Evolutionary conservation across 441 rosid genomes (phyloP), one percentile per base, ranked within the genome.

Genomic region (Euphorbia celastroides): DNA sequence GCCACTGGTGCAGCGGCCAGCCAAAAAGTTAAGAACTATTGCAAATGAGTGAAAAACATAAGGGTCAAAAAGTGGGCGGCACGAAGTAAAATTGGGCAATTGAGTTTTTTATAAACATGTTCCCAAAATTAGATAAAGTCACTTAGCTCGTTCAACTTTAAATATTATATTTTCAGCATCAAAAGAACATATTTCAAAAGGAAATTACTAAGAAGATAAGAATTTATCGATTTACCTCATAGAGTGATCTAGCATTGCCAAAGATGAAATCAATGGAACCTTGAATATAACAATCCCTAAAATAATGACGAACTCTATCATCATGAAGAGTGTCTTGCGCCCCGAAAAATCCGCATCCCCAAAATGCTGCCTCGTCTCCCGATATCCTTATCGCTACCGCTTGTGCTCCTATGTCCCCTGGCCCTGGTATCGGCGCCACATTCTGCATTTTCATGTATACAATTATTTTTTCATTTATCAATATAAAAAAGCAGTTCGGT

Each of bases 261-360:
- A 90, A 90, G 57, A 93, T 83, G 81, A 93, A 90, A 76, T 93
- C 97, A 62, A 93, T 93, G 38, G 97, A 90, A 28, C 98, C 97
- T 77, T 93, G 98, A 52, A 93, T 89, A 57, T 87, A 87, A 57
- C 98, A 93, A 52, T 93, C 95, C 75, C 76, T 89, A 70, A 90
- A 93, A 79, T 86, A 89, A 74, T 93, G 98, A 30, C 97, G 93
- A 44, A 96, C 97, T 26, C 36, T 71, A 36, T 93, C 99, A 22
- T 89, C 97, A 68, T 88, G 99, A 60, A 93, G 96, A 1, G 97
- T 93, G 71, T 93, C 97, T 78, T 93, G 97, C 59, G 97, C 96
- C 72, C 98, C 95, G 17, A 87, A 89, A 81, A 93, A 93, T 52
- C 97, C 96, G 46, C 98, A 93, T 1, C 97, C 96, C 68, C 76